phyloP scores from a whole-genome alignment of 2,329 filamentous ascomycete genomes.

The Epichloe festucae region DNA sequence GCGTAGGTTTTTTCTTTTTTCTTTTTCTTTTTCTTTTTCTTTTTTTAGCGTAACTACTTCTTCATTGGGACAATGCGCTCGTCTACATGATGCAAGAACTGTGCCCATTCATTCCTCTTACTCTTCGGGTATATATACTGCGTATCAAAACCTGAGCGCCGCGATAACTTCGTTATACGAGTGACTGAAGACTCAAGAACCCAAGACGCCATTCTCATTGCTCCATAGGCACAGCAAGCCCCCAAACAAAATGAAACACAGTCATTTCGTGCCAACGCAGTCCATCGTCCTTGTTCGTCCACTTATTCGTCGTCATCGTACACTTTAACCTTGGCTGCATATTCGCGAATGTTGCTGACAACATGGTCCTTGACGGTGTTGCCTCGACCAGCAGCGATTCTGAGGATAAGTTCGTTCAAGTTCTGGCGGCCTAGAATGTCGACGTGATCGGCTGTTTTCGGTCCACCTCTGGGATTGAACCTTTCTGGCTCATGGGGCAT shows the following conservation, averaged over 20 bases:
- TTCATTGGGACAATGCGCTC: background rate
- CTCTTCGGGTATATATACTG: background rate
- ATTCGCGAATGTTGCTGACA: conserved; percentile 68
- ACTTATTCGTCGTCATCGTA: conserved; percentile 44
- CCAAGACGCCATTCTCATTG: background rate
- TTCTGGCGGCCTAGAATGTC: conserved; percentile 84
- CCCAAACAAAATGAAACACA: background rate
- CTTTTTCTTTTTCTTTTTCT: too few relatives aligned
- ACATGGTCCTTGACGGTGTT: conserved; percentile 65
- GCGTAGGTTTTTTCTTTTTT: too few relatives aligned
- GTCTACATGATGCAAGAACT: background rate
- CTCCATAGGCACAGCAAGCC: background rate
- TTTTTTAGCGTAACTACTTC: too few relatives aligned
- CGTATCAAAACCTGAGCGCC: background rate
- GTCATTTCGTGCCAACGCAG: background rate
- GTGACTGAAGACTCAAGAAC: background rate
- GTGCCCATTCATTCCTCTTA: background rate
- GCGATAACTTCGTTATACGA: background rate
- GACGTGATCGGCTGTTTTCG: conserved; percentile 76
- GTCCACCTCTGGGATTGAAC: conserved; percentile 68
- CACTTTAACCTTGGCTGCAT: conserved; percentile 72
- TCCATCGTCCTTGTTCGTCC: background rate
- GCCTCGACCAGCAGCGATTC: conserved; percentile 75
- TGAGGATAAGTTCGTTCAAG: conserved; percentile 80
- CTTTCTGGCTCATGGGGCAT: conserved; percentile 94